These are phyloP conservation scores for Saitozyma sp. DNA, from an alignment of 768 basidiomycete species.

Conservation along the genomic window DNA sequence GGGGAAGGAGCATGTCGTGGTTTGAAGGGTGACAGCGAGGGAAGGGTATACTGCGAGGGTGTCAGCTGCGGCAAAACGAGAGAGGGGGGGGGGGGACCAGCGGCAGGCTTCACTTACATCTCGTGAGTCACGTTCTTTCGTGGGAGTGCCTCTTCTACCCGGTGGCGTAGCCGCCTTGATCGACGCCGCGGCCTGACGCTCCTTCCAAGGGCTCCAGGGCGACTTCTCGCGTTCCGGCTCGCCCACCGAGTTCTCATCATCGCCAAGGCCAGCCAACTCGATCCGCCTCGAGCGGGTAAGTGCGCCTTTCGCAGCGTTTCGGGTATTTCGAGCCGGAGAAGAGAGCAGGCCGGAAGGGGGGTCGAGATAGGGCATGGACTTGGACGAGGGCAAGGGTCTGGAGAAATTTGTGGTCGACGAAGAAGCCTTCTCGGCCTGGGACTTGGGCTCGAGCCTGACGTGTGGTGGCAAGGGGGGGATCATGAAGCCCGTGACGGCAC, in stretches of 20 bases:
- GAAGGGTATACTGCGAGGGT: constrained; percentile 23
- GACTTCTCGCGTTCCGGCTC: constrained; percentile 10
- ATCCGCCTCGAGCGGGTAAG: constrained; percentile 21
- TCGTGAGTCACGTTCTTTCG: not conserved
- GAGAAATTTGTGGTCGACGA: constrained; percentile 24
- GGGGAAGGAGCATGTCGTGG: constrained; percentile 27
- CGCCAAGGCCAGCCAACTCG: constrained; percentile 5
- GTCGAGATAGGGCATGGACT: constrained; percentile 33
- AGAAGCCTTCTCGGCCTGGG: not conserved
- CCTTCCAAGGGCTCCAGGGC: constrained; percentile 31
- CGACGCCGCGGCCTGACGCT: not conserved
- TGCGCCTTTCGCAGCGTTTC: not conserved
- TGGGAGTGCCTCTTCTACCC: no score
- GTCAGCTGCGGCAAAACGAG: not conserved
- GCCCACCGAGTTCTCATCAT: constrained; percentile 13
- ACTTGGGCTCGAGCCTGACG: constrained; percentile 13
- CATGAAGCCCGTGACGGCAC: constrained; percentile 28
- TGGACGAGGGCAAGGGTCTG: constrained; percentile 18
- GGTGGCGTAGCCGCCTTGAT: no score
- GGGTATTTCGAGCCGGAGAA: constrained; percentile 6
- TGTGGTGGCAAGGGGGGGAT: constrained; percentile 28
- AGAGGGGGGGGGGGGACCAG: not conserved
- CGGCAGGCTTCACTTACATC: constrained; percentile 3
- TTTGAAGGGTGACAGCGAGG: constrained; percentile 38
- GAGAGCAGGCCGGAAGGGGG: constrained; percentile 17